Base-by-base conservation (phyloP, 495 filamentous ascomycete species). In the Hypoxylon cercidicola region DNA sequence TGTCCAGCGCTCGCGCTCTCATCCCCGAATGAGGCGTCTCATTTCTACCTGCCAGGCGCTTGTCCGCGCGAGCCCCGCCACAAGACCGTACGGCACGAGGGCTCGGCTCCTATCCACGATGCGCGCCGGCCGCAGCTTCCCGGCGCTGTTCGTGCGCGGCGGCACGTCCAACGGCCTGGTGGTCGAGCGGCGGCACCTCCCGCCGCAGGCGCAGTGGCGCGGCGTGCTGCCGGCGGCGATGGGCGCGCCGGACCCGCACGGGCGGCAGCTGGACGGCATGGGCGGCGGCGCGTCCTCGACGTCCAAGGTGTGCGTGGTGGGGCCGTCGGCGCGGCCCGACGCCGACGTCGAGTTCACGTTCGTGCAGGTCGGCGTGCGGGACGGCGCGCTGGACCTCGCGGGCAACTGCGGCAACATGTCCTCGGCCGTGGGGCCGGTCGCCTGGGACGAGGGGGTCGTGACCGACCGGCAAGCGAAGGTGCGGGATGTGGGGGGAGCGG, bases 321-420 rank as follows among this genome's bases (percentile, higher is more conserved):
- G 79, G 7, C 71, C 71, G 1, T 79, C 84, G 4, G 55, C 64
- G 0, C 79, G 80, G 25, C 64, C 48, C 0, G 84, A 85, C 43
- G 84, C 84, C 0, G 88, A 92, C 53, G 77, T 92, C 15, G 89
- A 92, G 48, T 92, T 88, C 64, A 92, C 88, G 0, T 92, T 92
- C 60, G 84, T 88, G 3, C 85, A 87, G 20, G 79, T 92, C 1
- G 89, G 89, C 0, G 79, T 92, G 52, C 78, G 78, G 41, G 82
- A 86, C 55, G 76, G 73, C 8, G 69, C 74, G 12, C 78, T 92
- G 1, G 89, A 92, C 71, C 83, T 85, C 58, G 85, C 84, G 0
- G 85, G 88, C 11, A 92, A 91, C 68, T 92, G 89, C 64, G 90
- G 90, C 7, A 92, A 92, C 62, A 90, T 92, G 88, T 83, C 75